Conservation (phyloP, 2,329 filamentous ascomycete genomes). For the Cephalotrichum gorgonifer region DNA sequence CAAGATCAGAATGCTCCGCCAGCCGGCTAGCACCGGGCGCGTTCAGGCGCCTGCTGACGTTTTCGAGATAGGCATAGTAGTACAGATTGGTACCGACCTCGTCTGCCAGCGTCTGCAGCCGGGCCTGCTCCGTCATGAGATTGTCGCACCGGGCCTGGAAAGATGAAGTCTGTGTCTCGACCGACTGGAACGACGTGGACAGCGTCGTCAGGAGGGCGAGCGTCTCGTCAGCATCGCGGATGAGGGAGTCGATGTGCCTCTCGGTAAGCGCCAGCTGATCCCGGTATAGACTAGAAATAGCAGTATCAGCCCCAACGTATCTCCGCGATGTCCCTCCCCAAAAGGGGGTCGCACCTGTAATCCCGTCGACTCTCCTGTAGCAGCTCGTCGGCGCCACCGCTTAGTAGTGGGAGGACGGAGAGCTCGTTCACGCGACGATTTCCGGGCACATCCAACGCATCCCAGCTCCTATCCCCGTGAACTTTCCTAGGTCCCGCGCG, state of each 20-base stretch:
- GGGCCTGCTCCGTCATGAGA: constrained; percentile 69
- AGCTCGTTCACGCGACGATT: neutral
- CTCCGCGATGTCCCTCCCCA: neutral
- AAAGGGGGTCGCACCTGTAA: neutral
- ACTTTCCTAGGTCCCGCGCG: neutral
- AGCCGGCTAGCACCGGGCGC: constrained; percentile 80
- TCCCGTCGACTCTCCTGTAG: constrained; percentile 1
- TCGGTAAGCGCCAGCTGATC: constrained; percentile 75
- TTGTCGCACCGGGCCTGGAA: constrained; percentile 91
- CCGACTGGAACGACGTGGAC: constrained; percentile 75
- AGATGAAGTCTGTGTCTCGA: constrained; percentile 83
- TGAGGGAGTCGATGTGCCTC: constrained; percentile 68
- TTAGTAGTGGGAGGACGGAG: neutral
- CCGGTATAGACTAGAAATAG: constrained; percentile 51
- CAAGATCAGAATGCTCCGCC: constrained; percentile 75
- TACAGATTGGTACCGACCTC: constrained; percentile 83
- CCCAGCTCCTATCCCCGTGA: neutral
- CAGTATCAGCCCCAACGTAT: constrained; percentile 17
- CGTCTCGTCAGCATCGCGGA: constrained; percentile 66
- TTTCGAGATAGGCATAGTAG: constrained; percentile 90
- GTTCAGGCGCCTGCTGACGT: constrained; percentile 80
- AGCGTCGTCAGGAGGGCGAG: constrained; percentile 68
- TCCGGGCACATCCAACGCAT: neutral
- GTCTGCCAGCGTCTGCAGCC: constrained; percentile 68
- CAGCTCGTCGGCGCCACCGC: neutral